phyloP scores from a whole-genome alignment of 345 rosid species.

The Populus simonii region DNA sequence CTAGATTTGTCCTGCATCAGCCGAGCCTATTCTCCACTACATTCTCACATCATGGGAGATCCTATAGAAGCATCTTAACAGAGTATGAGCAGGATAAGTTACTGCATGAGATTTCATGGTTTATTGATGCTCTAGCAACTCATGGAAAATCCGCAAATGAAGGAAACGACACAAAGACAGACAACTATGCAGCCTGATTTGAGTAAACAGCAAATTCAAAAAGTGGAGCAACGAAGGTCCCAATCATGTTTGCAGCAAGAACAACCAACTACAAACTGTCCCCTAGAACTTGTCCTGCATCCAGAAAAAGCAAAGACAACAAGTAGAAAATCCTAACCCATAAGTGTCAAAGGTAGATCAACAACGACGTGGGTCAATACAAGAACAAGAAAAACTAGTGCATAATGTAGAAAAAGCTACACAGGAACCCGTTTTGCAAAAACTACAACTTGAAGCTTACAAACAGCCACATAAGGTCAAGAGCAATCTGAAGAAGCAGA shows the following conservation, averaged over 20 bases:
- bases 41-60: neutral
- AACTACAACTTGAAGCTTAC: neutral
- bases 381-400: neutral
- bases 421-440: neutral
- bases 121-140: neutral
- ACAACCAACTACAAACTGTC: neutral
- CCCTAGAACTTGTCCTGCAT: neutral
- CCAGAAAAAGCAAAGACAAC: neutral
- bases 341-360: neutral
- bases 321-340: neutral
- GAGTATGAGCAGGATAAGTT: neutral
- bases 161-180: neutral
- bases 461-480: neutral
- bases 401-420: neutral
- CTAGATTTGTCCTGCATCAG: neutral
- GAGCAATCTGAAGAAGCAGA: neutral
- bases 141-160: neutral
- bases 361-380: neutral
- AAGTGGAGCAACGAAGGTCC: neutral
- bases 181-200: neutral
- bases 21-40: neutral
- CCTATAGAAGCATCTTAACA: neutral
- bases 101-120: neutral
- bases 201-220: neutral
- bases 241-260: too few species aligned